Conservation (phyloP, 2,329 filamentous ascomycete genomes). For the Xylaria hypoxylon region DNA sequence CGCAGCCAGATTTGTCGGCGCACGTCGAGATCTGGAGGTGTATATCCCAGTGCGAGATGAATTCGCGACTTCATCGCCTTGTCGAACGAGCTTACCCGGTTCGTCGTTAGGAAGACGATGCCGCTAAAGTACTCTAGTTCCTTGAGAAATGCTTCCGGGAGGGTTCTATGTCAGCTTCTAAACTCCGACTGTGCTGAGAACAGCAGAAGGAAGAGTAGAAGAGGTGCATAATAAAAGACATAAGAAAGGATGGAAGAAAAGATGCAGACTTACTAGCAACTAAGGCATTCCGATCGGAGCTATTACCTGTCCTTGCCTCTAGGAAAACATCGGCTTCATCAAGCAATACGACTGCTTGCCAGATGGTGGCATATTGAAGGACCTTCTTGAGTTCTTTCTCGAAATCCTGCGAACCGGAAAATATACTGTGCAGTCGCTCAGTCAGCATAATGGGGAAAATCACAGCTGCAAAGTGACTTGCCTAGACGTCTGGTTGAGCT, state of each 20-base stretch:
- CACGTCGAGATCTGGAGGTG: constrained; percentile 38
- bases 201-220: neutral
- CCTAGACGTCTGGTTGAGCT: constrained; percentile 42
- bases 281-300: constrained; percentile 42
- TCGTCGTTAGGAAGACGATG: constrained; percentile 60
- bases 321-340: constrained; percentile 52
- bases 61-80: constrained; percentile 58
- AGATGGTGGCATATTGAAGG: constrained; percentile 47
- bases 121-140: constrained; percentile 57
- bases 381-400: constrained; percentile 46
- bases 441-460: constrained; percentile 15
- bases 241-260: neutral
- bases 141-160: constrained; percentile 52
- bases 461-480: constrained; percentile 20
- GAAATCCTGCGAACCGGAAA: constrained; percentile 40
- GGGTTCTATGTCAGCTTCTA: constrained; percentile 1
- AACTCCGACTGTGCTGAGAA: neutral
- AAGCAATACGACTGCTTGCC: constrained; percentile 49
- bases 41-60: constrained; percentile 54
- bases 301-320: constrained; percentile 42
- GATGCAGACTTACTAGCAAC: constrained; percentile 42
- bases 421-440: constrained; percentile 22
- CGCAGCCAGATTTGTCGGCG: constrained; percentile 46
- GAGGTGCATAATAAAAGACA: neutral
- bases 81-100: constrained; percentile 54